phyloP scores from a whole-genome alignment of 2,329 filamentous ascomycete genomes.

The Penicillium psychrosexuale region DNA sequence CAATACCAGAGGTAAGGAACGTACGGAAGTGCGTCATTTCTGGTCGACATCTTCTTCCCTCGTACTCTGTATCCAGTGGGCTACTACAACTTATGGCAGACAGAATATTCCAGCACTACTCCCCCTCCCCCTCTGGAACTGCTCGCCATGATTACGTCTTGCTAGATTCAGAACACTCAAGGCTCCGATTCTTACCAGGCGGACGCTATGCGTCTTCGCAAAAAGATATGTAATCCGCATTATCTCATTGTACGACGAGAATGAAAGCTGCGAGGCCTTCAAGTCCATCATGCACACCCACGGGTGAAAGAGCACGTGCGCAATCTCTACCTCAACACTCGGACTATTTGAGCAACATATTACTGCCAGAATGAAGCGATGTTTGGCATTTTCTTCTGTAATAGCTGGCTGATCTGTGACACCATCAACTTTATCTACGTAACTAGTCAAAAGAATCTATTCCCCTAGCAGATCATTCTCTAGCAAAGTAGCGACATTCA shows the following conservation, averaged over 20 bases:
- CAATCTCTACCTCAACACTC: background rate
- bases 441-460: no score
- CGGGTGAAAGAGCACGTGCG: background rate
- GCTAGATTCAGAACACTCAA: background rate
- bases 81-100: background rate
- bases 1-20: no score
- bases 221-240: background rate
- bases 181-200: background rate
- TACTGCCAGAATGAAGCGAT: background rate
- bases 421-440: background rate
- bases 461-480: no score
- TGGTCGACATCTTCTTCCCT: background rate
- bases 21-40: no score
- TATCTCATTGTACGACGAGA: background rate
- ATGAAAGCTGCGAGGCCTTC: background rate
- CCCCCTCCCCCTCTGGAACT: background rate
- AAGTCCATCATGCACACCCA: background rate
- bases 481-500: no score
- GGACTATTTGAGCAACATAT: background rate
- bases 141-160: background rate
- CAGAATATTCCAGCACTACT: background rate
- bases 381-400: background rate
- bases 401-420: background rate
- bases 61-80: background rate
- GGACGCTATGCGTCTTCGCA: background rate